Percentiles rank a stretch among this genome's conserved stretches.
phyloP scores from a whole-genome alignment of 331 rosid genomes.

The Pyrus hybrid region DNA sequence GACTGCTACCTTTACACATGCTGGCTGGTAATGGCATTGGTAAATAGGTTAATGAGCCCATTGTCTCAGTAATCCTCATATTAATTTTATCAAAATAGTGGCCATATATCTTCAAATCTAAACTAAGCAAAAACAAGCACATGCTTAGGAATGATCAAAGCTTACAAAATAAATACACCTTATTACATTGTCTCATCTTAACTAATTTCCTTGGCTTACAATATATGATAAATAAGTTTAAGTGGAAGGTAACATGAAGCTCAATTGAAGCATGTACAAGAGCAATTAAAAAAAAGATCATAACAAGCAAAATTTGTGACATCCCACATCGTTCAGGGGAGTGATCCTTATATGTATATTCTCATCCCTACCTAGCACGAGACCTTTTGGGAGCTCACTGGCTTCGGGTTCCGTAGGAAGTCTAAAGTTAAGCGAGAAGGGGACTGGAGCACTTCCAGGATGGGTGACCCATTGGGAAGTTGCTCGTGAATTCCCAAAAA shows the following conservation, averaged over 20 bases:
- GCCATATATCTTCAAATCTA: too few relatives aligned
- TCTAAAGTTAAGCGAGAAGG: too few relatives aligned
- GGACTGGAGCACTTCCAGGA: too few relatives aligned
- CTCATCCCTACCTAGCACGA: too few relatives aligned
- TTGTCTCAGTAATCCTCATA: not conserved
- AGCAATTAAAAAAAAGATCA: not conserved
- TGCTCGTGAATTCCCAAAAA: too few relatives aligned
- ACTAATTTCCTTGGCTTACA: not conserved
- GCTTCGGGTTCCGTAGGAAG: too few relatives aligned
- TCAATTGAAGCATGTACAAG: slow-evolving; percentile 10
- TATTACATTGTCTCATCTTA: not conserved
- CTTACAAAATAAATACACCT: not conserved
- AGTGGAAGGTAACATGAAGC: not conserved
- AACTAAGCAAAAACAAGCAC: not conserved
- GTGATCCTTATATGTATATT: too few relatives aligned
- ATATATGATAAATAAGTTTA: not conserved
- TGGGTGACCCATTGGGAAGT: too few relatives aligned
- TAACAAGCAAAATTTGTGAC: too few relatives aligned
- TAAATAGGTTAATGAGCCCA: not conserved
- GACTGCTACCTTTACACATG: not conserved
- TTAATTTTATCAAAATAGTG: not conserved
- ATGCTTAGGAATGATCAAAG: not conserved
- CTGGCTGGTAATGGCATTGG: not conserved
- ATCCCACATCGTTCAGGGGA: too few relatives aligned
- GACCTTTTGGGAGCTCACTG: too few relatives aligned